Conservation (phyloP, 345 rosid genomes). For the Gossypium rotundifolium region DNA sequence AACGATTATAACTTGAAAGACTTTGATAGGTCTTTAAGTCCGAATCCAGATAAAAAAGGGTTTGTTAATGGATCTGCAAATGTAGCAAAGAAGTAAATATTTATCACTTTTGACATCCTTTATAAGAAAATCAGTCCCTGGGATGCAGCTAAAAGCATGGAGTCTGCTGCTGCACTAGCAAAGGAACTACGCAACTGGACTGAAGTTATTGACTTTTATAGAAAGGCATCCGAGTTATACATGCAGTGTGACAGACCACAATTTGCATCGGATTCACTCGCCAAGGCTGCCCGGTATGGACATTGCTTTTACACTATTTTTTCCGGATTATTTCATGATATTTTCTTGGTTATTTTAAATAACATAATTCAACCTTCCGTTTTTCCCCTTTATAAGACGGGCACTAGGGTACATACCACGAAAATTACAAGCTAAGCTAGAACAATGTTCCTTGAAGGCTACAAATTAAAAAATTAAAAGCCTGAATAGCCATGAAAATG, state of each 20-base stretch:
- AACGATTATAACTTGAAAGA: background rate
- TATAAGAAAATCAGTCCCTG: constrained; percentile 54
- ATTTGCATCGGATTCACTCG: constrained; percentile 95
- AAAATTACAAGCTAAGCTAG: too few relatives aligned
- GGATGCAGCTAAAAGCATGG: constrained; percentile 98
- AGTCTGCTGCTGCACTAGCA: constrained; percentile 74
- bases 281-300: constrained; percentile 80
- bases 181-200: constrained; percentile 77
- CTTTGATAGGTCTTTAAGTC: background rate
- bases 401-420: too few relatives aligned
- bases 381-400: too few relatives aligned
- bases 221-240: constrained; percentile 81
- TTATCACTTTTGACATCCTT: constrained; percentile 33
- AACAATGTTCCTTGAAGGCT: too few relatives aligned
- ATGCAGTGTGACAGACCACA: constrained; percentile 84
- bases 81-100: background rate
- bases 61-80: background rate
- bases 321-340: background rate
- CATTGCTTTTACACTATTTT: constrained; percentile 5
- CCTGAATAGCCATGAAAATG: too few relatives aligned
- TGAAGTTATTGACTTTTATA: constrained; percentile 78
- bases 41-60: background rate
- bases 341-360: too few relatives aligned
- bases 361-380: background rate
- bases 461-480: too few relatives aligned